Conservation (phyloP, 2,329 filamentous ascomycete genomes). For the Chrysosporium queenslandicum region DNA sequence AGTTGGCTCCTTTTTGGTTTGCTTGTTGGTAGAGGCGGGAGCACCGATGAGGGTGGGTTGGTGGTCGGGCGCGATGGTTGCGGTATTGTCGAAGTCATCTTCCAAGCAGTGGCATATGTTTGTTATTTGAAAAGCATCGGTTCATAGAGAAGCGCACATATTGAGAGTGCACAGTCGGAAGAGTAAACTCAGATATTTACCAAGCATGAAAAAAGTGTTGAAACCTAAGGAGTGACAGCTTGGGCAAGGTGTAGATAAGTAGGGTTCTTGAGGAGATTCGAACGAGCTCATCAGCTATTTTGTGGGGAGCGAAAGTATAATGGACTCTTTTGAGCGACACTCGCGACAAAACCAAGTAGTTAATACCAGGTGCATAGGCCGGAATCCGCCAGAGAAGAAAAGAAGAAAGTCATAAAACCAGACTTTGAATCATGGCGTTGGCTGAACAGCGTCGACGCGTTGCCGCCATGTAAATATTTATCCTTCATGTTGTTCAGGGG, state of each 20-base stretch:
- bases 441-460: too few species aligned
- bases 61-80: conserved; percentile 51
- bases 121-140: not conserved
- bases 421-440: too few species aligned
- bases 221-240: not conserved
- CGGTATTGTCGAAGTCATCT: conserved; percentile 54
- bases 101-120: not conserved
- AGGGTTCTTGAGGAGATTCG: not conserved
- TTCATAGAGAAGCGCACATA: not conserved
- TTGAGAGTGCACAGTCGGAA: not conserved
- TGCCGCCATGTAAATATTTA: too few species aligned
- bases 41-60: conserved; percentile 59
- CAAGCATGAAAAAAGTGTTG: not conserved
- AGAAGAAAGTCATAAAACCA: too few species aligned
- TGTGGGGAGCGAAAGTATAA: too few species aligned
- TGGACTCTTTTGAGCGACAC: not conserved
- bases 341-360: too few species aligned
- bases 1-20: conserved; percentile 61
- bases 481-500: too few species aligned
- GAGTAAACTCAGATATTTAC: not conserved
- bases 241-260: not conserved
- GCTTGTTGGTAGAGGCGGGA: conserved; percentile 62
- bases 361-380: too few species aligned
- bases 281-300: too few species aligned
- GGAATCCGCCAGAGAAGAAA: too few species aligned